Conservation (phyloP, 345 rosid genomes). For the Gossypium mustelinum region DNA sequence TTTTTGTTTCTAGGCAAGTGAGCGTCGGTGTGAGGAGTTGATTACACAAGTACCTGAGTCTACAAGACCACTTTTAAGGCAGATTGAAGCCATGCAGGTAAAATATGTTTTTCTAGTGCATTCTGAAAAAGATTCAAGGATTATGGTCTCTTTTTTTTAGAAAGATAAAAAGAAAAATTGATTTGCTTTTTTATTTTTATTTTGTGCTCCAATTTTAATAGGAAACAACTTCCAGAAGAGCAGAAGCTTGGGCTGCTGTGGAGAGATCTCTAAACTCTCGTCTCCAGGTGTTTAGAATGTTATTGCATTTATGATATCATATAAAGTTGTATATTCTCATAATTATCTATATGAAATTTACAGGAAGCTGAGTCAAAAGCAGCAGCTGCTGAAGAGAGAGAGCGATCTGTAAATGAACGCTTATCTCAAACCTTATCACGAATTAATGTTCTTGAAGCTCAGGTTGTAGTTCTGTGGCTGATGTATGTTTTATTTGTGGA, state of each 20-base stretch:
- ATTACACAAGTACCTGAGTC: slow-evolving; percentile 97
- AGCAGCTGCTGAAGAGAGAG: slow-evolving; percentile 91
- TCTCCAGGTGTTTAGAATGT: slow-evolving; percentile 60
- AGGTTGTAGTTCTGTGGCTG: slow-evolving; percentile 43
- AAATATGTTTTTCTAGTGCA: slow-evolving; percentile 13
- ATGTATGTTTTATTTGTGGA: slow-evolving; percentile 2
- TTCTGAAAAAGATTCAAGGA: background rate
- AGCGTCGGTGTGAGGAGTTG: slow-evolving; percentile 97
- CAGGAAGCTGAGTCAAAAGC: slow-evolving; percentile 95
- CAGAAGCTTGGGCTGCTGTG: slow-evolving; percentile 95
- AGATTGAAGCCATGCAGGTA: slow-evolving; percentile 99
- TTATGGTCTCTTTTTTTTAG: background rate
- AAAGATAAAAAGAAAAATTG: no score
- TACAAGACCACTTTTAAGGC: slow-evolving; percentile 93
- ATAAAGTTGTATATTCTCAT: background rate
- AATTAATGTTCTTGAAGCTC: slow-evolving; percentile 95
- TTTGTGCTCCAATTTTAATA: slow-evolving; percentile 30
- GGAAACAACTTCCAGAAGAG: slow-evolving; percentile 88
- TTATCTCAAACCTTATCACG: slow-evolving; percentile 90
- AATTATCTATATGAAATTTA: slow-evolving; percentile 9
- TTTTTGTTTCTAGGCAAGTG: slow-evolving; percentile 66
- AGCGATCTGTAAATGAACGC: slow-evolving; percentile 82
- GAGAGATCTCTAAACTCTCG: slow-evolving; percentile 84
- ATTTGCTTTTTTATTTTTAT: background rate
- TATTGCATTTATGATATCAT: slow-evolving; percentile 16